Evolutionary conservation across 2,329 filamentous ascomycete genomes (phyloP).

Genomic region (Graphium sp.): DNA sequence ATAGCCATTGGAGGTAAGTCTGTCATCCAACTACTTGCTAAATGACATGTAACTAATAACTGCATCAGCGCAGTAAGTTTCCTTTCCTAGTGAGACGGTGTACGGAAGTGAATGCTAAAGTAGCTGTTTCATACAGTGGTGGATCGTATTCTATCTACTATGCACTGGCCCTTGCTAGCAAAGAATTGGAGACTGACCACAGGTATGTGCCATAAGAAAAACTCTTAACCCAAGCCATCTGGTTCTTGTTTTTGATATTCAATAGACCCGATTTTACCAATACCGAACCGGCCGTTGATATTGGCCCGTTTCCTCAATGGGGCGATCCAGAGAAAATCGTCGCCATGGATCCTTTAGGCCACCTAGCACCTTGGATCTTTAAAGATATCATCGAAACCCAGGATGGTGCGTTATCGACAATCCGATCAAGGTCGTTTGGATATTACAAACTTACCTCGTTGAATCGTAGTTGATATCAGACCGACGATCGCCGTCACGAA

Average conservation of each 20-base stretch:
- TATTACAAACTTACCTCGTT: constrained; percentile 1
- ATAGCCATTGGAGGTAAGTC: constrained; percentile 40
- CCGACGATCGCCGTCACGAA: constrained; percentile 86
- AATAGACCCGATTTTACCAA: constrained; percentile 45
- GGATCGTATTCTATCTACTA: constrained; percentile 96
- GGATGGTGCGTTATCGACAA: constrained; percentile 27
- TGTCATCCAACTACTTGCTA: constrained; percentile 1
- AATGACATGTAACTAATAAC: constrained; percentile 11
- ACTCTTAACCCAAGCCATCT: background rate
- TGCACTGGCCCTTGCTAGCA: constrained; percentile 79
- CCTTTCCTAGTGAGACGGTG: background rate
- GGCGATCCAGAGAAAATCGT: constrained; percentile 85
- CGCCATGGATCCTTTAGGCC: constrained; percentile 89
- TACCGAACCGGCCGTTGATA: constrained; percentile 78
- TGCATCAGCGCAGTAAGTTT: constrained; percentile 18
- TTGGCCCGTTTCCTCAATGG: constrained; percentile 86
- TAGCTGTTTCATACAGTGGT: constrained; percentile 25
- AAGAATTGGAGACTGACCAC: constrained; percentile 72
- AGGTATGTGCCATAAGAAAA: constrained; percentile 20
- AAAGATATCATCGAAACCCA: constrained; percentile 64
- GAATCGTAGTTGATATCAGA: constrained; percentile 52
- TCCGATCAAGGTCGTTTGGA: background rate
- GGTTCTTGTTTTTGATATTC: background rate
- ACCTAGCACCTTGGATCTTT: constrained; percentile 71
- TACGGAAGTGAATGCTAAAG: background rate